phyloP scores from a whole-genome alignment of 2,329 filamentous ascomycete species.

The Colletotrichum sublineola region DNA sequence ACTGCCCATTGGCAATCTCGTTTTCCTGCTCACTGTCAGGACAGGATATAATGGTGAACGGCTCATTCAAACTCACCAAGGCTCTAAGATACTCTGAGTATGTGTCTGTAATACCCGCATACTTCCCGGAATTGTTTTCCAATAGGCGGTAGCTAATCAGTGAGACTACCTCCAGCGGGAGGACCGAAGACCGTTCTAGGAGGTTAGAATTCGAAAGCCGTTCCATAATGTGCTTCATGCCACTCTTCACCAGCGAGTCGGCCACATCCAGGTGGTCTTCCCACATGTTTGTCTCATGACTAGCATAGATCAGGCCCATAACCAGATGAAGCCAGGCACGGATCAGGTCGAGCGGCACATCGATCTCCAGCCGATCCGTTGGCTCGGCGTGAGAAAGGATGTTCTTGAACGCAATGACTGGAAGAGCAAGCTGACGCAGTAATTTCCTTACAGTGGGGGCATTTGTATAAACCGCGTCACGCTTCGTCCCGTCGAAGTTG shows the following conservation, averaged over 20 bases:
- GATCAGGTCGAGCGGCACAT: constrained; percentile 54
- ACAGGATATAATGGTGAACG: constrained; percentile 1
- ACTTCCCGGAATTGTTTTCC: constrained; percentile 54
- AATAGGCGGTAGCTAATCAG: constrained; percentile 56
- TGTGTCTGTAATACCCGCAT: constrained; percentile 55
- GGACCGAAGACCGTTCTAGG: constrained; percentile 53
- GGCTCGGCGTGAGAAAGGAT: constrained; percentile 43
- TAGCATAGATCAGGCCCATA: constrained; percentile 52
- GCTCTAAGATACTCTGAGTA: constrained; percentile 59
- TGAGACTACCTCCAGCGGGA: constrained; percentile 59
- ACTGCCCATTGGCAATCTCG: constrained; percentile 55
- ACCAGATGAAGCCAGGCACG: constrained; percentile 59
- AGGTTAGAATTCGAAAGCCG: constrained; percentile 50
- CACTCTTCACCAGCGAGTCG: constrained; percentile 49
- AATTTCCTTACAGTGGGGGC: constrained; percentile 31
- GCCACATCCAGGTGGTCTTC: constrained; percentile 49
- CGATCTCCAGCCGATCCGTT: constrained; percentile 42
- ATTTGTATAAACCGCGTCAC: constrained; percentile 33
- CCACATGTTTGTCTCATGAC: constrained; percentile 45
- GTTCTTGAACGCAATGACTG: constrained; percentile 45
- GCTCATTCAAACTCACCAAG: constrained; percentile 50
- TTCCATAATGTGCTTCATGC: constrained; percentile 55
- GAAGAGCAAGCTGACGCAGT: constrained; percentile 31
- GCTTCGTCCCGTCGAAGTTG: constrained; percentile 15
- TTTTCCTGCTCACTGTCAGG: constrained; percentile 52